A percentile compares a stretch with the other conserved stretches of the same genome.
Evolutionary conservation across 2,329 filamentous ascomycete species (phyloP).

Genomic region (Fusarium sororula): DNA sequence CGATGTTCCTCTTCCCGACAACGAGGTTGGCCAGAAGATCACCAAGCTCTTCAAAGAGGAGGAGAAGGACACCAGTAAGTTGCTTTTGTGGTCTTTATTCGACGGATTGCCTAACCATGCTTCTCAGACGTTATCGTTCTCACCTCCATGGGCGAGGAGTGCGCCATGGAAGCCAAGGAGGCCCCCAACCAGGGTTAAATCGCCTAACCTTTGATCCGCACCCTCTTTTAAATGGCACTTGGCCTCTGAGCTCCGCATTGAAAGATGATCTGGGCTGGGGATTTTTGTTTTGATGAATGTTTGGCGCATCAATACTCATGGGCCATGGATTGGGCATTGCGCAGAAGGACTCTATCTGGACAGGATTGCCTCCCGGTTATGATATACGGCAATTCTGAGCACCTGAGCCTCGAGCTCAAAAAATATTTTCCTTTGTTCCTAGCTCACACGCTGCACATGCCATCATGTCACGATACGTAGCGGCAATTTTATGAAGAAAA

Average conservation of each 20-base stretch:
- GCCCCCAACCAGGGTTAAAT: conserved; percentile 63
- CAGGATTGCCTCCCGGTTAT: conserved; percentile 53
- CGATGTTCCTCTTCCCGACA: conserved; percentile 92
- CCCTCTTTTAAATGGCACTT: conserved; percentile 40
- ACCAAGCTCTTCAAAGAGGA: conserved; percentile 79
- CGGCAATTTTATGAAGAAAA: conserved; percentile 46
- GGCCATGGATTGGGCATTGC: conserved; percentile 54
- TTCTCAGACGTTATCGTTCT: conserved; percentile 85
- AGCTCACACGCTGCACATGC: conserved; percentile 47
- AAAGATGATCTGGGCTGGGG: conserved; percentile 37
- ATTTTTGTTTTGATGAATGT: conserved; percentile 48
- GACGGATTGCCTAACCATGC: conserved; percentile 17
- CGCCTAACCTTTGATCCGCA: conserved; percentile 30
- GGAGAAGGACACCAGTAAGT: conserved; percentile 94
- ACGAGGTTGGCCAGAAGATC: conserved; percentile 89
- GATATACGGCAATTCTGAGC: conserved; percentile 42
- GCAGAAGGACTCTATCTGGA: conserved; percentile 55
- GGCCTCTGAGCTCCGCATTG: conserved; percentile 39
- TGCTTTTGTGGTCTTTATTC: not conserved
- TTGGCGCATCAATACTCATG: conserved; percentile 49
- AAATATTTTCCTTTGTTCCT: conserved; percentile 51
- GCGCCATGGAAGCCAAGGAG: conserved; percentile 93
- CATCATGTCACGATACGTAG: conserved; percentile 46
- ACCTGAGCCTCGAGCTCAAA: conserved; percentile 30
- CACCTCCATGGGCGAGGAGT: conserved; percentile 95